Percentiles rank a stretch among this genome's conserved stretches.
phyloP scores from a whole-genome alignment of 768 basidiomycete genomes.

The Omphalotus guepiniiformis region DNA sequence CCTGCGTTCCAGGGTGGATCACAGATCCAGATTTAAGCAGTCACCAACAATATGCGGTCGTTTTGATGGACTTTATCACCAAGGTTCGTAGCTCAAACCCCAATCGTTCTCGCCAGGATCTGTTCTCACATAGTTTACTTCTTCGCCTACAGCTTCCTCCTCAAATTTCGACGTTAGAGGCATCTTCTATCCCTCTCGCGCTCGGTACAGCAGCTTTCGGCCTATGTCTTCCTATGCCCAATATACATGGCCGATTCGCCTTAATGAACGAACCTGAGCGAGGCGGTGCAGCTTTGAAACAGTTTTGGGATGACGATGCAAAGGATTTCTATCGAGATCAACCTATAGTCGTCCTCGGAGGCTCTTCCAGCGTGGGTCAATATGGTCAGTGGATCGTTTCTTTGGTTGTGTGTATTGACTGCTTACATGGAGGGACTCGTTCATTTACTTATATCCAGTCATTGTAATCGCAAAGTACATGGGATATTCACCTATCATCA shows the following conservation, averaged over 20 bases:
- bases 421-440: no score
- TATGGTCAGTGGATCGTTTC: slow-evolving; percentile 39
- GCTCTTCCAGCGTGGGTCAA: slow-evolving; percentile 46
- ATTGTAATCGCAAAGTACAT: not conserved
- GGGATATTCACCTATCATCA: slow-evolving; percentile 23
- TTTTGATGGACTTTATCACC: no score
- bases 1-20: slow-evolving; percentile 34
- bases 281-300: slow-evolving; percentile 37
- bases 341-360: slow-evolving; percentile 47
- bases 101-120: no score
- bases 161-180: slow-evolving; percentile 44
- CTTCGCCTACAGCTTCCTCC: no score
- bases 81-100: no score
- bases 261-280: no score
- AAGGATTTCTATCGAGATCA: slow-evolving; percentile 37
- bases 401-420: no score
- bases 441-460: not conserved
- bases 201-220: slow-evolving; percentile 48
- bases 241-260: no score
- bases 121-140: no score
- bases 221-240: slow-evolving; percentile 36
- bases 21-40: no score
- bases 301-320: slow-evolving; percentile 34
- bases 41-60: no score
- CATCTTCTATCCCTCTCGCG: slow-evolving; percentile 44